Conservation (phyloP, 805 yeast species). For the Metschnikowia colocasiae region DNA sequence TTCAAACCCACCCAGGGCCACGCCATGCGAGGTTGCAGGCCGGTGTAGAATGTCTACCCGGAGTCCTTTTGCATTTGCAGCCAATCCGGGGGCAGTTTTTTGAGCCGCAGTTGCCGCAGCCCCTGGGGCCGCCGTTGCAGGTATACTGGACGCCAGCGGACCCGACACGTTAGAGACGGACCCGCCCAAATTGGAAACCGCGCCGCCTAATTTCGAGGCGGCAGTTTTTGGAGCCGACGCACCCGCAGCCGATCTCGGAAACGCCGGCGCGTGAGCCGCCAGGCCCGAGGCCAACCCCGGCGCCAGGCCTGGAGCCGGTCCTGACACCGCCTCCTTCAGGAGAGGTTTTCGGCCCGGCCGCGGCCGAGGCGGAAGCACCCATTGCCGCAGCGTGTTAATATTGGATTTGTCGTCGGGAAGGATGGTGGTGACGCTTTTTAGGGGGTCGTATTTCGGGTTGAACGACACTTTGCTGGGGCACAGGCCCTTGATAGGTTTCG, state of each 20-base stretch:
- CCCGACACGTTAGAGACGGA: no score
- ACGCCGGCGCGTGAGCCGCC: neutral
- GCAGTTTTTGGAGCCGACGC: no score
- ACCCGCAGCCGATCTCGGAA: no score
- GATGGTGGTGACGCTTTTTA: conserved; percentile 6
- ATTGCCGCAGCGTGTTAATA: conserved; percentile 64
- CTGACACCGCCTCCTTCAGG: neutral
- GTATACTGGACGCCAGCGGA: no score
- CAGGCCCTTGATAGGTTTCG: conserved; percentile 21
- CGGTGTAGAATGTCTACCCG: no score
- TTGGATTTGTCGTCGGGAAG: conserved; percentile 15
- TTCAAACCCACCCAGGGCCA: neutral
- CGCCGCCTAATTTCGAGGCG: no score
- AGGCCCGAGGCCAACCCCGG: no score
- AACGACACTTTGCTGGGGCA: conserved; percentile 25
- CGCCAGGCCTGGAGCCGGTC: no score
- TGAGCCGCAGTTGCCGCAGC: no score
- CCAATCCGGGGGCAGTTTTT: neutral
- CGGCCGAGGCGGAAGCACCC: conserved; percentile 85
- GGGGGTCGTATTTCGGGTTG: conserved; percentile 19
- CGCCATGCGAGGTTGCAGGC: neutral
- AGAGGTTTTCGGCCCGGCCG: conserved; percentile 62
- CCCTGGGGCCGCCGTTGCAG: no score
- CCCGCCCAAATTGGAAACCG: no score
- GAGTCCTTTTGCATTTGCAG: neutral